Evolutionary conservation across 75 land plant species (phyloP).

Genomic region (Azolla pinnata): DNA sequence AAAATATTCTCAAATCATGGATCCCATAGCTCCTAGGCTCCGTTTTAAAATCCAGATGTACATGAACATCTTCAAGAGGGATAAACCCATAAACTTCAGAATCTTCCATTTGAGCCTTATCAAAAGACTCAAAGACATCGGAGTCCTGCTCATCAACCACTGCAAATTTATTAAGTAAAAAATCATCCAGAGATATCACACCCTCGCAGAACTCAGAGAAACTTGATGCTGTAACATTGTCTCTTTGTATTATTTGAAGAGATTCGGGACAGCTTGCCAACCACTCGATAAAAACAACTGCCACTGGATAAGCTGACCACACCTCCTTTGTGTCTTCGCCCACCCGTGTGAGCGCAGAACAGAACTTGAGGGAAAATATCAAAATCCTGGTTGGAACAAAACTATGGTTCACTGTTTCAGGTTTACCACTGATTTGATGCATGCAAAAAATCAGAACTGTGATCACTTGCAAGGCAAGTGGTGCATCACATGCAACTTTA

Average conservation of each 20-base stretch:
- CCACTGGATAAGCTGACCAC: constrained; percentile 42
- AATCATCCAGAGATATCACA: constrained; percentile 24
- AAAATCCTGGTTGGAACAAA: constrained; percentile 20
- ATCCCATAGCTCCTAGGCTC: constrained; percentile 7
- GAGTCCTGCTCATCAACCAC: constrained; percentile 16
- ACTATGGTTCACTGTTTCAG: constrained; percentile 12
- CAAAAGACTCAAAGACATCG: constrained; percentile 3
- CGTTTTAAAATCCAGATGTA: constrained; percentile 29
- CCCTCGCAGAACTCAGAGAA: constrained; percentile 36
- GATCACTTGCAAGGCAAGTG: constrained; percentile 36
- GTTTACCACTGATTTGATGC: constrained; percentile 18
- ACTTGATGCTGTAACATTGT: constrained; percentile 29
- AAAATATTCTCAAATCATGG: neutral
- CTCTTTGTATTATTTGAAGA: constrained; percentile 21
- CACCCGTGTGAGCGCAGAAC: constrained; percentile 47
- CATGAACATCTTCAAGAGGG: constrained; percentile 40
- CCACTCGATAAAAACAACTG: constrained; percentile 58
- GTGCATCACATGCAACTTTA: constrained; percentile 17
- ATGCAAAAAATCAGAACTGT: constrained; percentile 44
- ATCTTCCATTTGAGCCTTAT: constrained; percentile 59
- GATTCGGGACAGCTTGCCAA: constrained; percentile 26
- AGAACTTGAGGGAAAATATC: constrained; percentile 23
- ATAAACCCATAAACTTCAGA: constrained; percentile 53
- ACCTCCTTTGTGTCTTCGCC: constrained; percentile 31
- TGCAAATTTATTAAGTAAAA: constrained; percentile 13